A percentile compares a stretch with the other conserved stretches of the same genome.
Evolutionary conservation across 108 stramenopile genomes (phyloP).

Genomic region (Aurantiochytrium sp.): DNA sequence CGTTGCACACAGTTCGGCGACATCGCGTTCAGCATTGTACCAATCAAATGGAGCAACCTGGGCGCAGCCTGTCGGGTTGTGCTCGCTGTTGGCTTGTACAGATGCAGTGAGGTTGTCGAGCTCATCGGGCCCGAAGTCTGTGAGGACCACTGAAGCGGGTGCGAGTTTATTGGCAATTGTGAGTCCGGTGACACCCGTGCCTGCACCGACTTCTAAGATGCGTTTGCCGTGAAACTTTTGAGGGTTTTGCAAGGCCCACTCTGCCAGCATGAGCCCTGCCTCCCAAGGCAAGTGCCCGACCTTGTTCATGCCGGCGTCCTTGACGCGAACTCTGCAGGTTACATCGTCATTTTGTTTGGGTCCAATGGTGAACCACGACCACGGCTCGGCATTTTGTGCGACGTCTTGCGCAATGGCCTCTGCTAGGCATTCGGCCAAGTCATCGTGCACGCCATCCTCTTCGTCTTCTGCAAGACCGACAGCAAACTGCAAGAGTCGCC

Average conservation of each 20-base stretch:
- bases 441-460: neutral
- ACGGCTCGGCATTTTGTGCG: neutral
- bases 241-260: neutral
- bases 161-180: neutral
- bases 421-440: neutral
- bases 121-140: neutral
- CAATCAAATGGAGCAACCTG: neutral
- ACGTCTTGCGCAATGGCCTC: neutral
- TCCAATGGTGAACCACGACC: neutral
- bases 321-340: neutral
- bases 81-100: neutral
- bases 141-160: neutral
- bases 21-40: neutral
- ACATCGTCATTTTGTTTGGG: neutral
- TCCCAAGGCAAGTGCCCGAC: neutral
- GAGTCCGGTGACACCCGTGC: conserved; percentile 16
- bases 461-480: neutral
- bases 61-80: neutral
- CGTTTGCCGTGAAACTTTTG: neutral
- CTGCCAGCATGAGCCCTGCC: neutral
- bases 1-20: neutral
- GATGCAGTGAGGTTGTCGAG: neutral
- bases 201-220: conserved; percentile 17
- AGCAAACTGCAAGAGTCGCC: neutral
- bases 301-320: neutral